Base-by-base conservation (phyloP, 805 yeast genomes). In the Yamadazyma laniorum region DNA sequence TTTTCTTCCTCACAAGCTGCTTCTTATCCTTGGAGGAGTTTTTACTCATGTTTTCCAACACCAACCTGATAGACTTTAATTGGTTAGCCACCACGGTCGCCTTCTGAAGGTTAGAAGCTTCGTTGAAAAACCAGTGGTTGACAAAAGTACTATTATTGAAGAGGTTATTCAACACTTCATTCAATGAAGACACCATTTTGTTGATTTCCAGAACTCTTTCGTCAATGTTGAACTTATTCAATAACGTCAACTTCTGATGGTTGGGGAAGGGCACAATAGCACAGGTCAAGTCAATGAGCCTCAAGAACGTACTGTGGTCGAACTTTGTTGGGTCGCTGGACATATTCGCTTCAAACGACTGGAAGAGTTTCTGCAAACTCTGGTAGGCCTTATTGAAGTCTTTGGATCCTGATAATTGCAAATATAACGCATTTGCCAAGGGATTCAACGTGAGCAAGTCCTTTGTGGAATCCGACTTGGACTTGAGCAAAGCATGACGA, bases 51-150 rank as follows among this genome's bases (percentile, higher is more conserved):
- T 72, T 66, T 39, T 75, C 80, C 40, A 77, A 59, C 13, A 74
- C 67, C 25, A 65, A 47, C 37, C 79, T 64, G 32, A 78, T 68
- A 2, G 80, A 67, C 45, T 72, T 74, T 44, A 78, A 55, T 45
- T 78, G 83, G 45, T 65, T 73, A 6, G 81, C 77, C 27, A 77
- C 77, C 19, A 78, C 67, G 42, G 60, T 71, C 2, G 81, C 76
- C 44, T 72, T 76, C 48, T 77, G 81, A 19, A 65, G 50, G 38
- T 72, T 70, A 1, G 78, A 56, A 2, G 81, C 77, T 34, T 70
- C 71, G n/a, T 65, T 58, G 46, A 68, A 64, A 45, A 72, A 75
- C 65, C 73, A 66, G 42, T 71, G 72, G 35, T 65, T 67, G 11
- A 61, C 62, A 49, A 63, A 58, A 6, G 49, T 39, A 36, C 51